A percentile compares a stretch with the other conserved stretches of the same genome.
These are phyloP conservation scores for Peniophora sp. DNA, from an alignment of 1,284 basidiomycete species.

Conservation along the genomic window DNA sequence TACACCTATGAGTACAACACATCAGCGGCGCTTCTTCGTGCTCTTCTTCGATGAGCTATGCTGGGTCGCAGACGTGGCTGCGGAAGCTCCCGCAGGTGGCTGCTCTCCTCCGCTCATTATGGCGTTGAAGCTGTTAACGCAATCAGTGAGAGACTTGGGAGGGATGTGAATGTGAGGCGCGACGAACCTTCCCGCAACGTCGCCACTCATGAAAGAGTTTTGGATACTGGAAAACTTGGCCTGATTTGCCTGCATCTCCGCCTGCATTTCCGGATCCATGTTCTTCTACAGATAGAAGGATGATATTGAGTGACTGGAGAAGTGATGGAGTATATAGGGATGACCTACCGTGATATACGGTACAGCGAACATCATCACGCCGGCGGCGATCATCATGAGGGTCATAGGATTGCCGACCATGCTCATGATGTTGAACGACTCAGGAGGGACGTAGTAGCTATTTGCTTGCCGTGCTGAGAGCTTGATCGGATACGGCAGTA, in stretches of 20 bases:
- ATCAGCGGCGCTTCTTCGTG: neutral
- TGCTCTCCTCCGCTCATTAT: conserved; percentile 9
- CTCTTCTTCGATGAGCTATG: neutral
- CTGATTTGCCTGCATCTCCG: conserved; percentile 66
- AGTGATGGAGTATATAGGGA: neutral
- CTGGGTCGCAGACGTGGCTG: neutral
- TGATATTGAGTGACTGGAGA: conserved; percentile 1
- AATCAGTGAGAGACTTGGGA: neutral
- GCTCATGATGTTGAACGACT: conserved; percentile 67
- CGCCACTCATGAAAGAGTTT: conserved; percentile 48
- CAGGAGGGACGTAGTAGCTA: conserved; percentile 59
- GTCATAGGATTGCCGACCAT: conserved; percentile 89
- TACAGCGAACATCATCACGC: conserved; percentile 65
- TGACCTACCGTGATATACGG: conserved; percentile 70
- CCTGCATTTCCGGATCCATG: conserved; percentile 67
- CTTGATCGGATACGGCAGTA: conserved; percentile 61
- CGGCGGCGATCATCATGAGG: conserved; percentile 71
- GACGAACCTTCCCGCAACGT: conserved; percentile 48
- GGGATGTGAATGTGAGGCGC: neutral
- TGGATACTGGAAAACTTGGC: conserved; percentile 53
- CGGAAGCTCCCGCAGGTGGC: neutral
- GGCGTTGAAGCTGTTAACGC: conserved; percentile 10
- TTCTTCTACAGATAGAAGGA: conserved; percentile 46
- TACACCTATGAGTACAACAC: no score
- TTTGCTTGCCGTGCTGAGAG: conserved; percentile 47